Evolutionary conservation across 495 filamentous ascomycete species (phyloP), one percentile per base, ranked within the genome.

Genomic region (Aspergillus conjunctus): DNA sequence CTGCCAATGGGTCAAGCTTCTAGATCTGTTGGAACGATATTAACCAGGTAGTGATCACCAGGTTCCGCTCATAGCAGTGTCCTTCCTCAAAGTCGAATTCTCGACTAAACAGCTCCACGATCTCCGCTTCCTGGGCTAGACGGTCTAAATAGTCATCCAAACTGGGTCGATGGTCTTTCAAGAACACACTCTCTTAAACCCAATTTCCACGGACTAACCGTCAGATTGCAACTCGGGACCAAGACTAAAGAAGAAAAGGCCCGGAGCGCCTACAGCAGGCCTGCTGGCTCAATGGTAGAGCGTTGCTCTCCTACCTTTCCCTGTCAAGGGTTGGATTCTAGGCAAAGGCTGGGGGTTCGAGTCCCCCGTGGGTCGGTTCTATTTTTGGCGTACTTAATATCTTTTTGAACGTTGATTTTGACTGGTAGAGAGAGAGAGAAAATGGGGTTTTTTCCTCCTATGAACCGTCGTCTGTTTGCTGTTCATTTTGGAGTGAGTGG

Each of bases 271-370:
- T 26, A 26, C 26, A 26, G 26, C 26, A 7, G 52, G 52, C 52
- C 52, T 54, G 52, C 52, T 54, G 52, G 52, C 52, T 54, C 52
- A 54, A 54, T 54, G 52, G 52, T 54, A 54, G 52, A 54, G 52
- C 52, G 21, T 54, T 54, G 52, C 52, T 54, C 52, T 54, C 52
- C 52, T 54, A 54, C 39, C 52, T 54, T 54, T 9, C 22, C 52
- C 18, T 10, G 15, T 33, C 9, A 41, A 54, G 45, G 26, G 26
- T 26, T 26, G 26, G 26, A 26, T 26, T 2, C 26, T 26, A 54
- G 52, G 52, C 52, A 54, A 54, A 54, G 52, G 52, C 21, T 54
- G 52, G 39, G 52, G 52, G 52, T 54, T 54, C 52, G 52, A 54
- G 52, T 54, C 52, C 52, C 52, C 39, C 52, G 52, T 54, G 52